Evolutionary conservation across 2,329 filamentous ascomycete genomes (phyloP), one percentile per base, ranked within the genome.

Genomic region (Venturia effusa): DNA sequence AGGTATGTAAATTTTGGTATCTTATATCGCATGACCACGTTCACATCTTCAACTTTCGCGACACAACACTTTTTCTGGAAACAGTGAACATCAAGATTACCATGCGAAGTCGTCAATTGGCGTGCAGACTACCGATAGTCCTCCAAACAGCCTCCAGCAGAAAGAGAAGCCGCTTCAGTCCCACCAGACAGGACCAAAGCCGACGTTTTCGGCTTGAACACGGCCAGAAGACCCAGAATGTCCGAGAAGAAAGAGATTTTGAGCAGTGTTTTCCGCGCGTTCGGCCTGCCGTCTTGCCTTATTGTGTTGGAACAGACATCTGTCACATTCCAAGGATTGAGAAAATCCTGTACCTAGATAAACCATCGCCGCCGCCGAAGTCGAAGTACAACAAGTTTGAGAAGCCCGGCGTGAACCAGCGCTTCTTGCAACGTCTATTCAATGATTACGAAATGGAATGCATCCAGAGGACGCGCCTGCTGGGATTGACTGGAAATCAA

Each of bases 231-330:
- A 3, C 22, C 15, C 27, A 8, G 22, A 22, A 24, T 2, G 22
- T 13, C 22, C 22, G 22, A 22, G 13, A 51, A 24, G 15, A 15
- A 15, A 27, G 22, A 15, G 22, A 15, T 27, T 5, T 30, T 22
- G 22, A 51, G 22, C 45, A 27, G 22, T 51, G 15, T 22, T 57
- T 57, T 10, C 51, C 51, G 7, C 19, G 13, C 19, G 13, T 71
- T 10, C 74, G 76, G 48, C 76, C 78, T 0, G 90, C 92, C 69
- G 86, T 87, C 0, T 79, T 85, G n/a, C 79, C 85, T 0, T 71
- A 93, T 17, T 81, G 81, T 60, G 78, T 96, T 62, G 92, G 92
- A 65, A 93, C 84, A 59, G 92, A 96, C 72, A 88, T 96, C 64
- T 91, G 89, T 74, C 81, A 81, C 64, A 82, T 91, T 64, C 75